Evolutionary conservation across 1,284 basidiomycete species (phyloP), one percentile per base, ranked within the genome.

Genomic region (Pseudozyma sp.): DNA sequence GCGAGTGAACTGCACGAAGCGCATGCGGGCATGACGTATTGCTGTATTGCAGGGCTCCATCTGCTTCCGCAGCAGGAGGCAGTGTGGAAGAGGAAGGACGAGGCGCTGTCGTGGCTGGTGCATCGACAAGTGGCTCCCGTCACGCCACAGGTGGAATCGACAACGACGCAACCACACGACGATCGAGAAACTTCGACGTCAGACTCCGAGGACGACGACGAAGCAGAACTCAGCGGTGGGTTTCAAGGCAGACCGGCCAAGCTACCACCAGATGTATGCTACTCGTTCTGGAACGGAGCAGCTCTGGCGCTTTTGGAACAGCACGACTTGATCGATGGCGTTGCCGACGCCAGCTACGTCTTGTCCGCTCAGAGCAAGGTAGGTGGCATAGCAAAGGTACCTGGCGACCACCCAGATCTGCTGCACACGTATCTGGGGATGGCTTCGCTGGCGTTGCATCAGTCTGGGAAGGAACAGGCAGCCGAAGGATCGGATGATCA

Each of bases 1-100:
- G 92, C 94, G 80, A 87, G 89, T 1, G 91, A 93, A 0, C 88
- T 87, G 35, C 89, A 91, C 43, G 96, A 99, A 85, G 91, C 94
- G 4, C 91, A 95, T 84, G 94, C 93, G 90, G 96, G 96, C 6
- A 93, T 94, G 39, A 96, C 95, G 0, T 98, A 97, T 84, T 97
- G 93, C 77, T 91, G 92, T 0, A 83, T 97, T 13, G 93, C 94
- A 0, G 88, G 91, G 0, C 87, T 96, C 4, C 84, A 88, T 34
- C 87, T 97, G 0, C 54, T 50, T n/a, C 42, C 50, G 3, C 69
- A 24, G 33, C 17, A 37, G 16, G 16, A 31, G 3, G 8, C 10
- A 1, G 40, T 19, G 10, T 60, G 68, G 68, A n/a, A 19, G 7
- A 33, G 62, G 16, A 35, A 34, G 11, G 50, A 57, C 4, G 53